Percentiles rank a stretch among this genome's conserved stretches.
These are phyloP conservation scores for Globisporangium irregulare DNA, from an alignment of 352 stramenopile species.

Conservation along the genomic window DNA sequence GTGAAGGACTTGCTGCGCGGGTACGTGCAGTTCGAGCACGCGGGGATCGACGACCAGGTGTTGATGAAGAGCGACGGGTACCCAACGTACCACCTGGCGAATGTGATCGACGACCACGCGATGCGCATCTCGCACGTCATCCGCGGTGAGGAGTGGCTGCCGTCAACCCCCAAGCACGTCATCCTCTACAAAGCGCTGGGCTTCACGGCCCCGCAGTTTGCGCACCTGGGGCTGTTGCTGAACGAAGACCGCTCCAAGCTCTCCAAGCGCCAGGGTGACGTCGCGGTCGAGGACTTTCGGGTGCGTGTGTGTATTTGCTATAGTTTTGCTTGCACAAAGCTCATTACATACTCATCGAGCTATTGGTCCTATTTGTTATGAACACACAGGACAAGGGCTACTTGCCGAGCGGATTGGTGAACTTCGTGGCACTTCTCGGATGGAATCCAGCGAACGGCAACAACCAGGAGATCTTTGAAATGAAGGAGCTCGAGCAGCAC, in stretches of 20 bases:
- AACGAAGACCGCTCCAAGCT: constrained; percentile 98
- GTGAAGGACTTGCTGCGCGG: constrained; percentile 96
- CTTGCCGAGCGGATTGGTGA: constrained; percentile 94
- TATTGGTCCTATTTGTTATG: not conserved
- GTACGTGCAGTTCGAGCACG: constrained; percentile 90
- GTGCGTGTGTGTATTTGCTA: constrained; percentile 29
- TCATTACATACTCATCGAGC: too few relatives aligned
- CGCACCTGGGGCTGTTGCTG: constrained; percentile 92
- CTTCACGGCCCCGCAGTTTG: constrained; percentile 78
- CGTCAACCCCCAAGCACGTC: constrained; percentile 89
- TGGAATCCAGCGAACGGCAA: constrained; percentile 95
- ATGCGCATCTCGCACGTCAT: constrained; percentile 99
- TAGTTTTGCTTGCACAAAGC: too few relatives aligned
- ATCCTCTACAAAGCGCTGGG: constrained; percentile 89
- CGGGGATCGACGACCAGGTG: constrained; percentile 88
- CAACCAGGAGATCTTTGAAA: constrained; percentile 96
- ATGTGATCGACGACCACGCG: constrained; percentile 95
- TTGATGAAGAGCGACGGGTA: constrained; percentile 94
- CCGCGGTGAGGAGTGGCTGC: constrained; percentile 94
- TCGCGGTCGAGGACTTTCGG: constrained; percentile 96
- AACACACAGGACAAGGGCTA: constrained; percentile 90
- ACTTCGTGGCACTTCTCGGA: constrained; percentile 97
- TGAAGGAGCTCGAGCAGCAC: constrained; percentile 87
- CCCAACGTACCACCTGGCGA: constrained; percentile 92
- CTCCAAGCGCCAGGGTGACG: constrained; percentile 97